phyloP scores from a whole-genome alignment of 495 filamentous ascomycete genomes.

The Neurospora pannonica region DNA sequence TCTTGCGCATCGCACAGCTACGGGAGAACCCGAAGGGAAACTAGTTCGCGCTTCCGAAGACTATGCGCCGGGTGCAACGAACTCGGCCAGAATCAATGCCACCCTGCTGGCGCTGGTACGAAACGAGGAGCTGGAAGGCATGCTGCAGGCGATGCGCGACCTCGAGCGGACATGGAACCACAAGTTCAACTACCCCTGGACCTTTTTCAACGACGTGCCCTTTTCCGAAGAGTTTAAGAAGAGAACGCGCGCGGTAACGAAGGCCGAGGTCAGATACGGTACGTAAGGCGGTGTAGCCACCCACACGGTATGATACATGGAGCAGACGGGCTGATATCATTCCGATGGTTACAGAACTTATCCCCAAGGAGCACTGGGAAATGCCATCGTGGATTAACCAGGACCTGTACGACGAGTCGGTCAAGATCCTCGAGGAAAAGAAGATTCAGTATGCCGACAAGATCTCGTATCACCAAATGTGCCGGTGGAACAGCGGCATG shows the following conservation, averaged over 20 bases:
- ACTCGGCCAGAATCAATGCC: constrained; percentile 79
- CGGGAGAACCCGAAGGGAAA: constrained; percentile 68
- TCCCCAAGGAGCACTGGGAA: constrained; percentile 92
- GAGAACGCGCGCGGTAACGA: constrained; percentile 65
- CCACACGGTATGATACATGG: not conserved
- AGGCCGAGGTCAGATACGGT: constrained; percentile 80
- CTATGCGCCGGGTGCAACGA: constrained; percentile 62
- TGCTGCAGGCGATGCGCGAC: constrained; percentile 81
- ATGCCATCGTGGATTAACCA: constrained; percentile 85
- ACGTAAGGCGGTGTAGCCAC: constrained; percentile 15
- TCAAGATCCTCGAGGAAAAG: constrained; percentile 70
- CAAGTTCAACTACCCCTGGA: constrained; percentile 99
- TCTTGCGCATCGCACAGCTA: constrained; percentile 41
- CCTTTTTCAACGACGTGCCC: constrained; percentile 93
- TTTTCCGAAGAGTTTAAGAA: constrained; percentile 90
- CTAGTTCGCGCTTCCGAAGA: constrained; percentile 59
- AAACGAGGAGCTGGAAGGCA: constrained; percentile 75
- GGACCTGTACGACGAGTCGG: constrained; percentile 76
- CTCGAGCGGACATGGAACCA: constrained; percentile 92
- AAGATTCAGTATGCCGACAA: constrained; percentile 81
- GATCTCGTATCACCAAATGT: constrained; percentile 97
- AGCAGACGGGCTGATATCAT: not conserved
- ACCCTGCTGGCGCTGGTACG: constrained; percentile 90
- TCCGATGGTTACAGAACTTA: constrained; percentile 49
- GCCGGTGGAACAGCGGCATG: constrained; percentile 95